phyloP scores from a whole-genome alignment of 306 rosid genomes.

The Ceratonia siliqua region DNA sequence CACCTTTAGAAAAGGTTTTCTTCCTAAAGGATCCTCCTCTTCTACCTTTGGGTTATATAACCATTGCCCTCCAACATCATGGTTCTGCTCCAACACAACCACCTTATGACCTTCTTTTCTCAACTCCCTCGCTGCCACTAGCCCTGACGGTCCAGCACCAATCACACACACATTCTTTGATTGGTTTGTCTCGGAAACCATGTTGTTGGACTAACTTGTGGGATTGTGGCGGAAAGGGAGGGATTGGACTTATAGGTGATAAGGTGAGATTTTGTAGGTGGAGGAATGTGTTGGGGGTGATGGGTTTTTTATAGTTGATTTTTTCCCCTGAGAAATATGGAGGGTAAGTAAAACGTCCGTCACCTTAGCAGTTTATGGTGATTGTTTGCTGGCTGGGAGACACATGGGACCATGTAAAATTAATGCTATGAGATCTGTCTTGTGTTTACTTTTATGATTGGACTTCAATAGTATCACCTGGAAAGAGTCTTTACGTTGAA shows the following conservation, averaged over 20 bases:
- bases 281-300: constrained; percentile 25
- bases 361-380: too few species aligned
- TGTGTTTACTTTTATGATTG: constrained; percentile 36
- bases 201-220: constrained; percentile 11
- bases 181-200: constrained; percentile 60
- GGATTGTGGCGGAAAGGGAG: background rate
- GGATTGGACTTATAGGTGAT: background rate
- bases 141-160: constrained; percentile 90
- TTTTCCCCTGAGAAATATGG: too few species aligned
- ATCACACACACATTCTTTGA: constrained; percentile 75
- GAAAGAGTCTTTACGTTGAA: constrained; percentile 36
- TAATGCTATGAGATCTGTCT: constrained; percentile 46
- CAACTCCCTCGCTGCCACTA: constrained; percentile 84
- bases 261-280: background rate
- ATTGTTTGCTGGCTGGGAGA: constrained; percentile 60
- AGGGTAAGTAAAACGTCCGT: too few species aligned
- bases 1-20: constrained; percentile 47
- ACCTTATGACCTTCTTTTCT: constrained; percentile 77
- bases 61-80: constrained; percentile 97
- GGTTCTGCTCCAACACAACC: constrained; percentile 72
- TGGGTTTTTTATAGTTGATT: constrained; percentile 34
- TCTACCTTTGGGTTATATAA: constrained; percentile 69
- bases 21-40: constrained; percentile 71
- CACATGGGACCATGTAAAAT: constrained; percentile 58
- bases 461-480: constrained; percentile 40